Conservation (phyloP, 345 rosid species). For the Populus simonii region DNA sequence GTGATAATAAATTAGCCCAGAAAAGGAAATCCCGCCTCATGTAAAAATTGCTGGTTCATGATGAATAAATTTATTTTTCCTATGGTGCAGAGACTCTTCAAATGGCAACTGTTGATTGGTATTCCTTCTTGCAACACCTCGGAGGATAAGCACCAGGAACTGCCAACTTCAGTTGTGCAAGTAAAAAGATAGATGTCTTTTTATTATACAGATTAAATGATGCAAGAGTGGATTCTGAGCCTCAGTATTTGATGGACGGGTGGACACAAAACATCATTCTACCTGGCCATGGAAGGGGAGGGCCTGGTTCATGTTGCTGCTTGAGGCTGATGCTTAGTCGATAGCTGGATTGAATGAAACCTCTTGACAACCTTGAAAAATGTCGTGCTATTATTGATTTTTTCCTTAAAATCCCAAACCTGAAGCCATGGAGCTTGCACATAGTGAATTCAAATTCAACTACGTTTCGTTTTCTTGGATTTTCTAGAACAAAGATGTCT, state of each 20-base stretch:
- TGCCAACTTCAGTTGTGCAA: no score
- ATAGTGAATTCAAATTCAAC: no score
- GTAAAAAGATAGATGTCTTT: not conserved
- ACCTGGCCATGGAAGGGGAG: not conserved
- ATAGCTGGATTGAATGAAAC: no score
- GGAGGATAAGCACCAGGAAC: not conserved
- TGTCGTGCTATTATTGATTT: no score
- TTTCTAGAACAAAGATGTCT: no score
- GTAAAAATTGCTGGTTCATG: not conserved
- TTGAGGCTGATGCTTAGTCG: not conserved
- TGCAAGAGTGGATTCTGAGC: not conserved
- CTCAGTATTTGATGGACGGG: not conserved
- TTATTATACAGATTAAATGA: not conserved
- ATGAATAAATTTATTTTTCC: not conserved
- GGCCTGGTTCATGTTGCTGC: not conserved
- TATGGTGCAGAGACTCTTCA: not conserved
- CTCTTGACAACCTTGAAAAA: no score
- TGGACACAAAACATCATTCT: not conserved
- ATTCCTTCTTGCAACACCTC: not conserved
- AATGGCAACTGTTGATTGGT: not conserved
- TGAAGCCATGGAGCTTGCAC: no score
- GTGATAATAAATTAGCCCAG: not conserved
- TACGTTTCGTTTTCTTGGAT: no score
- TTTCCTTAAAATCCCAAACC: no score
- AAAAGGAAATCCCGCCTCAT: not conserved